Evolutionary conservation across 2,329 filamentous ascomycete species (phyloP).

Genomic region (Ceratocystis colombiana): DNA sequence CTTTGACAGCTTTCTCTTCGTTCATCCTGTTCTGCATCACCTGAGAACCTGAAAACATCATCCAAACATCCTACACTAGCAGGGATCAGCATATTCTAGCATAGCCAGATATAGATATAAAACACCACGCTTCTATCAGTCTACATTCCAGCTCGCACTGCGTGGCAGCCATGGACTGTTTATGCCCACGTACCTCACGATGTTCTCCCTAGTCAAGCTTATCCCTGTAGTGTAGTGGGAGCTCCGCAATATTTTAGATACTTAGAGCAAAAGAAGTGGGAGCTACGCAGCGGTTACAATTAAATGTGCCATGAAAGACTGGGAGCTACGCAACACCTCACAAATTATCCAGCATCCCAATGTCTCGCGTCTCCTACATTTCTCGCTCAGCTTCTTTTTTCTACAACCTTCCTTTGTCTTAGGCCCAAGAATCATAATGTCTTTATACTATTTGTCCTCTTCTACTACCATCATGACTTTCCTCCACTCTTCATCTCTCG

Average conservation of each 20-base stretch:
- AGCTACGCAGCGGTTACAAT: too few relatives aligned
- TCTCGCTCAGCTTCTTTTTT: neutral
- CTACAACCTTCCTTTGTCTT: constrained; percentile 1
- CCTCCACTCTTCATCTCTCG: too few relatives aligned
- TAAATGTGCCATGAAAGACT: neutral
- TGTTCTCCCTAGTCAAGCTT: too few relatives aligned
- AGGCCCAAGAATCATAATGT: constrained; percentile 1
- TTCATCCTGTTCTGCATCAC: too few relatives aligned
- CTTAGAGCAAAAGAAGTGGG: too few relatives aligned
- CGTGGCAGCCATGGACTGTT: neutral
- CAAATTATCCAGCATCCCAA: neutral
- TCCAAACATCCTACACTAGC: neutral
- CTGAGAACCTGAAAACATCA: neutral
- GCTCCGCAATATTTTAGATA: too few relatives aligned
- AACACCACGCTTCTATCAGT: neutral
- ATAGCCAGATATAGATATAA: neutral
- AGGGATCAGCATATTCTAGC: neutral
- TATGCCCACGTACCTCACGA: neutral
- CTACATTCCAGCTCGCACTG: neutral
- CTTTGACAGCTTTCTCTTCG: too few relatives aligned
- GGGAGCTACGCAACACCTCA: neutral
- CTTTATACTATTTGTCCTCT: neutral
- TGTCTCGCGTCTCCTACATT: neutral
- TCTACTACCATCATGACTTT: too few relatives aligned
- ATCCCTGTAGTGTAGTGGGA: too few relatives aligned